Conservation (phyloP, 306 rosid genomes). For the Cyclanthera cordifolia region DNA sequence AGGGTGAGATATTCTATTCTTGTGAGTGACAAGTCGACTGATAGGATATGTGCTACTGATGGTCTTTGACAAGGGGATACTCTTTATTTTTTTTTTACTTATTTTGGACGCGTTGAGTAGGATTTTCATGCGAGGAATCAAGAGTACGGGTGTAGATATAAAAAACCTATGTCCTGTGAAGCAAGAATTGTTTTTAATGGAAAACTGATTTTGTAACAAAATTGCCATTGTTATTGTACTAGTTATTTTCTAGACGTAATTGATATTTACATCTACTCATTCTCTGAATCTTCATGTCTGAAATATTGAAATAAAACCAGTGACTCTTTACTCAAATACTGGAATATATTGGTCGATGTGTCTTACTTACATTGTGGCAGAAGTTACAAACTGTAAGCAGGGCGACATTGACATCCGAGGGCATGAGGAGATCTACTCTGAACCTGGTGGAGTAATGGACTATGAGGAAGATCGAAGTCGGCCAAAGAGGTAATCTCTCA, state of each 20-base stretch:
- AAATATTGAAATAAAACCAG: constrained; percentile 7
- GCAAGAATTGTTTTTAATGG: background rate
- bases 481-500: constrained; percentile 63
- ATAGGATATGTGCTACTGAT: no score
- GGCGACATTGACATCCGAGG: constrained; percentile 91
- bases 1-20: no score
- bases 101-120: no score
- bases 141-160: no score
- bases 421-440: constrained; percentile 95
- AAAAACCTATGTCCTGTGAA: no score
- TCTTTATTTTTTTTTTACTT: no score
- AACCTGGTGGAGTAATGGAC: constrained; percentile 99
- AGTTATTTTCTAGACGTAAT: background rate
- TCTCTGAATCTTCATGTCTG: constrained; percentile 11
- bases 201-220: no score
- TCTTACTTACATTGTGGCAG: constrained; percentile 99
- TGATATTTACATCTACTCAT: background rate
- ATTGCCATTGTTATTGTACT: background rate
- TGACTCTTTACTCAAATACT: constrained; percentile 18
- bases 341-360: constrained; percentile 81
- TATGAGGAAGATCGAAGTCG: constrained; percentile 94
- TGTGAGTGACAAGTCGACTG: no score
- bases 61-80: no score
- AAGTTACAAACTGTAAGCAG: constrained; percentile 98
- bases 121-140: no score